phyloP scores from a whole-genome alignment of 768 basidiomycete species.

The Lepiota subincarnata region DNA sequence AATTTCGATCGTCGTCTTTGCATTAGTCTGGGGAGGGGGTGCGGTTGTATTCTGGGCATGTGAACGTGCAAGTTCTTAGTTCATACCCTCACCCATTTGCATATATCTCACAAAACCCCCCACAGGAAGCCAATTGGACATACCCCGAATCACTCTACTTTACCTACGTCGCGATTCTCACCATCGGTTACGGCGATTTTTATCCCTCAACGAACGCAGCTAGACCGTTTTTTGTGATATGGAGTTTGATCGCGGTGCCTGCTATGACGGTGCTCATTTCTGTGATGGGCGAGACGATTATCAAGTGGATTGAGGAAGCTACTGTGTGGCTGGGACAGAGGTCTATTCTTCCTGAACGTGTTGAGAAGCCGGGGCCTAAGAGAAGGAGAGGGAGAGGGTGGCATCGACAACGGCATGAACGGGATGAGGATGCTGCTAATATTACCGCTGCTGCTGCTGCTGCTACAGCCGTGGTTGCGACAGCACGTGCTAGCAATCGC shows the following conservation, averaged over 20 bases:
- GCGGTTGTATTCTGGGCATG: conserved; percentile 32
- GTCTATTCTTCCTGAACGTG: conserved; percentile 25
- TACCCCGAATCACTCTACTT: conserved; percentile 37
- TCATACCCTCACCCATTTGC: background rate
- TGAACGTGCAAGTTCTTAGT: conserved; percentile 23
- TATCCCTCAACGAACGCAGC: conserved; percentile 30
- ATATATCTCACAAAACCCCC: conserved; percentile 17
- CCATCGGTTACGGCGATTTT: conserved; percentile 40
- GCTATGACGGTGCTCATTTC: conserved; percentile 41
- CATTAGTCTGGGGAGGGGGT: conserved; percentile 33
- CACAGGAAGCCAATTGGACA: conserved; percentile 22
- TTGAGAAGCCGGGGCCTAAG: background rate
- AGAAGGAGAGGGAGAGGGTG: conserved; percentile 4
- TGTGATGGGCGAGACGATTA: conserved; percentile 47
- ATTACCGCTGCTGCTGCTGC: no score
- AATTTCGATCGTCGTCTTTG: conserved; percentile 24
- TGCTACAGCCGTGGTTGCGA: no score
- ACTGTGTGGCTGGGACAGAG: conserved; percentile 25
- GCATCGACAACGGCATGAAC: no score
- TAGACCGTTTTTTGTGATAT: conserved; percentile 39
- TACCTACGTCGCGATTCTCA: conserved; percentile 34
- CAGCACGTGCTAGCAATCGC: no score
- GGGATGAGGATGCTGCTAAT: no score
- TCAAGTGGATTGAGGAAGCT: conserved; percentile 29
- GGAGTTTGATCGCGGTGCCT: conserved; percentile 37